Evolutionary conservation across 1,284 basidiomycete genomes (phyloP).

Genomic region (Rhodotorula glutinis): DNA sequence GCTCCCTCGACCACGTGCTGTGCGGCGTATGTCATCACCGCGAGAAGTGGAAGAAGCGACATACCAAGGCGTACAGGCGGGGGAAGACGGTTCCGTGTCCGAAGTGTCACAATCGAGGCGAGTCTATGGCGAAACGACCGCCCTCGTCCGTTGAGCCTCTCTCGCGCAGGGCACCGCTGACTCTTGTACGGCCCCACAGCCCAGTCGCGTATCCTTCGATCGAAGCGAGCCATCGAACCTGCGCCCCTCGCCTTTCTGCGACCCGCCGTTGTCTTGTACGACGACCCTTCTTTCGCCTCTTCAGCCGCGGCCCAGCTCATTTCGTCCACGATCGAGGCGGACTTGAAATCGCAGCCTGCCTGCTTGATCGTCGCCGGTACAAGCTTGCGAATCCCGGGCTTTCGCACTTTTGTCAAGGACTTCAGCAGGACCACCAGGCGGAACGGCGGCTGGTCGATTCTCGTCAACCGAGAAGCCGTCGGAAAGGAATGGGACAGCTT

Average conservation of each 20-base stretch:
- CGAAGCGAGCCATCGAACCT: neutral
- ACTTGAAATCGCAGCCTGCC: slow-evolving; percentile 65
- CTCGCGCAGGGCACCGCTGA: no score
- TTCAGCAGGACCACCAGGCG: slow-evolving; percentile 72
- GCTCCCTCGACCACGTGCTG: slow-evolving; percentile 15
- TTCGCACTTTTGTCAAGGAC: slow-evolving; percentile 87
- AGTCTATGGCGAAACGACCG: no score
- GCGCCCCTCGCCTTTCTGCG: slow-evolving; percentile 62
- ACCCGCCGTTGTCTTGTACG: slow-evolving; percentile 86
- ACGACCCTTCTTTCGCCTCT: slow-evolving; percentile 71
- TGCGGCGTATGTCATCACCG: slow-evolving; percentile 24
- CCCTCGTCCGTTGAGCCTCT: no score
- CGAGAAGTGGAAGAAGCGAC: slow-evolving; percentile 14
- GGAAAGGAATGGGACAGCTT: slow-evolving; percentile 81
- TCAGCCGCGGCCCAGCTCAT: slow-evolving; percentile 60
- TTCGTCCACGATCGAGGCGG: slow-evolving; percentile 66
- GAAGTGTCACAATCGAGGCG: slow-evolving; percentile 22
- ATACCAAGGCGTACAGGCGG: neutral
- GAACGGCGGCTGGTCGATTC: slow-evolving; percentile 67
- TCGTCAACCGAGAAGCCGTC: slow-evolving; percentile 75
- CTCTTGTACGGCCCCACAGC: no score
- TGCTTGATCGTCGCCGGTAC: slow-evolving; percentile 94
- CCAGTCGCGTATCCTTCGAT: slow-evolving; percentile 50
- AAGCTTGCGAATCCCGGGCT: slow-evolving; percentile 87
- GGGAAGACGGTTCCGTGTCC: slow-evolving; percentile 12